Evolutionary conservation across 2,329 filamentous ascomycete species (phyloP).

Genomic region (Ophiosphaerella narmari): DNA sequence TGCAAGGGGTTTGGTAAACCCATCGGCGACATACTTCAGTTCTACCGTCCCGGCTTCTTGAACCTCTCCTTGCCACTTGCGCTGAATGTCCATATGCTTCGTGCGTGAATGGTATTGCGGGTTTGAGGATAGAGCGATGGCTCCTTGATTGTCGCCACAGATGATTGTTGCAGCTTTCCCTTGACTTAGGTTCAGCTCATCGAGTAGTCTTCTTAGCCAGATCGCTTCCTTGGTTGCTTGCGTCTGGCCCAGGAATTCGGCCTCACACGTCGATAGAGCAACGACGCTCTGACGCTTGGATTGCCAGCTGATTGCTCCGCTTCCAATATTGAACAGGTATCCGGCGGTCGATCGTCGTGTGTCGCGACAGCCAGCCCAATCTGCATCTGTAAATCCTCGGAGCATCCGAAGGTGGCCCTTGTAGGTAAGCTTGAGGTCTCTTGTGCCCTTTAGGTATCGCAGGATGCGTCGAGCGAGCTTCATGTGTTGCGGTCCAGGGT

Average conservation of each 20-base stretch:
- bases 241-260: constrained; percentile 22
- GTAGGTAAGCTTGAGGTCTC: constrained; percentile 8
- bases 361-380: constrained; percentile 18
- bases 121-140: constrained; percentile 11
- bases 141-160: constrained; percentile 13
- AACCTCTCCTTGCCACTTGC: no score
- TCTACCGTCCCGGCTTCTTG: no score
- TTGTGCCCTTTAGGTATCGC: constrained; percentile 7
- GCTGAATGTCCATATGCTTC: no score
- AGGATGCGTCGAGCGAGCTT: constrained; percentile 5
- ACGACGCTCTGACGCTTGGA: constrained; percentile 21
- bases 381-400: constrained; percentile 20
- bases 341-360: constrained; percentile 20
- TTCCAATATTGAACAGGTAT: constrained; percentile 23
- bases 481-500: constrained; percentile 12
- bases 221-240: constrained; percentile 25
- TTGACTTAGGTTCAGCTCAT: constrained; percentile 3
- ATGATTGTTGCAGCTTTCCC: constrained; percentile 1
- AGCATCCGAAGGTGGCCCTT: constrained; percentile 7
- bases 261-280: constrained; percentile 23
- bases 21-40: not conserved
- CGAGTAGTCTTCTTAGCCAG: constrained; percentile 15
- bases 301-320: constrained; percentile 22
- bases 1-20: constrained; percentile 6
- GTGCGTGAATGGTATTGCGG: constrained; percentile 4